Conservation (phyloP, 345 rosid genomes). For the Cardamine resedifolia region DNA sequence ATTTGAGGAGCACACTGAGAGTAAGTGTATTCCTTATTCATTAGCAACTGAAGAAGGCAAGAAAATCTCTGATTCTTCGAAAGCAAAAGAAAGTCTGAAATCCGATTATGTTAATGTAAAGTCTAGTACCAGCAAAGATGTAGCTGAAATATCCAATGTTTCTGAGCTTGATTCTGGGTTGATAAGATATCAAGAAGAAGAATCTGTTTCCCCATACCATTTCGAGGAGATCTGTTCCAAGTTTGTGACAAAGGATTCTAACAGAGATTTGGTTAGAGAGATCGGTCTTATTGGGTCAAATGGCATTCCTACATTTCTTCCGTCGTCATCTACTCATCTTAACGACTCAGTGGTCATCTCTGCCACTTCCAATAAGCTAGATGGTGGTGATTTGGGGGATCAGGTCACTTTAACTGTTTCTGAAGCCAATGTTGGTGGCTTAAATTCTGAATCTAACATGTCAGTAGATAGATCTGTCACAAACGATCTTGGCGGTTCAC, state of each 20-base stretch:
- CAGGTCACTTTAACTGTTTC: conserved; percentile 33
- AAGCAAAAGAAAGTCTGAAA: conserved; percentile 46
- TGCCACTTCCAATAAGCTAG: conserved; percentile 39
- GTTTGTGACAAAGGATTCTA: conserved; percentile 79
- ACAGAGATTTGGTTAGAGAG: conserved; percentile 74
- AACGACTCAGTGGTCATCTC: conserved; percentile 50
- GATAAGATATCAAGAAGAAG: conserved; percentile 59
- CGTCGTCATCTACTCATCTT: conserved; percentile 49
- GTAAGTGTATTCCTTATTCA: conserved; percentile 51
- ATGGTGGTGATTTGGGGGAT: conserved; percentile 37
- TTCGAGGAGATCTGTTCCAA: conserved; percentile 69
- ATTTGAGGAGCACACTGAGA: conserved; percentile 62
- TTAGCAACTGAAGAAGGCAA: conserved; percentile 47
- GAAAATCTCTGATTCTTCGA: conserved; percentile 44
- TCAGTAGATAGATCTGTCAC: conserved; percentile 28
- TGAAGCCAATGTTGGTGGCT: conserved; percentile 36
- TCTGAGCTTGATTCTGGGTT: conserved; percentile 54
- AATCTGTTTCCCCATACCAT: conserved; percentile 55
- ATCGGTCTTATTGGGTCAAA: conserved; percentile 85
- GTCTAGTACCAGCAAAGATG: conserved; percentile 36
- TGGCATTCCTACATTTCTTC: conserved; percentile 67
- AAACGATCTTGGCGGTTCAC: conserved; percentile 35
- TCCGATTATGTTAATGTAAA: conserved; percentile 37
- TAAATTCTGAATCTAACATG: conserved; percentile 35
- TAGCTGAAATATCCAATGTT: conserved; percentile 40